These are phyloP conservation scores for Colletotrichum gigasporum DNA, from an alignment of 2,329 filamentous ascomycete genomes.

Conservation along the genomic window DNA sequence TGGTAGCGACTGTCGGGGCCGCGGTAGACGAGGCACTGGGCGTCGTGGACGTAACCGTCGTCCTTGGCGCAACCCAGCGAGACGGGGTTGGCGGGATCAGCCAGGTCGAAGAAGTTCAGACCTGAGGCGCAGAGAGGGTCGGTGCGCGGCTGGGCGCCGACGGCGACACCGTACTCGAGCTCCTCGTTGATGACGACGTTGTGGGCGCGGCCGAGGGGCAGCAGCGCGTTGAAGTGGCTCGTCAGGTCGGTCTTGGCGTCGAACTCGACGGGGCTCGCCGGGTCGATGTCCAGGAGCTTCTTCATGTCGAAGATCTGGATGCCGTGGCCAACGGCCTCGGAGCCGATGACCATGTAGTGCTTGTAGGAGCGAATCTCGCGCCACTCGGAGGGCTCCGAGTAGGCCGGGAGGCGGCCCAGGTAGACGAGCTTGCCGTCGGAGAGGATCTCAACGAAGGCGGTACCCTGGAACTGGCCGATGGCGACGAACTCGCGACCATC, in stretches of 20 bases:
- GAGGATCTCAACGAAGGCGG: constrained; percentile 55
- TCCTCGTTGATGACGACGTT: constrained; percentile 62
- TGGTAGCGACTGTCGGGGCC: constrained; percentile 59
- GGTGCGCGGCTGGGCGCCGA: constrained; percentile 49
- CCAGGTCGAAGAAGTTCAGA: constrained; percentile 67
- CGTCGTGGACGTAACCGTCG: constrained; percentile 70
- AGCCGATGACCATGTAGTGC: constrained; percentile 49
- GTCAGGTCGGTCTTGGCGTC: constrained; percentile 41
- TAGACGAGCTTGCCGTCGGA: constrained; percentile 52
- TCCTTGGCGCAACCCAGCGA: constrained; percentile 61
- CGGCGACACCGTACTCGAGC: constrained; percentile 55
- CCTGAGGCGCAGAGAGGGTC: constrained; percentile 55
- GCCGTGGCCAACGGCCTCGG: constrained; percentile 57
- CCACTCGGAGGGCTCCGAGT: constrained; percentile 38
- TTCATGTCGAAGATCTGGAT: constrained; percentile 71
- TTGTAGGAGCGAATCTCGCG: constrained; percentile 46
- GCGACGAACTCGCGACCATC: constrained; percentile 56
- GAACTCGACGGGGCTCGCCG: constrained; percentile 45
- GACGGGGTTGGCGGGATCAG: constrained; percentile 61
- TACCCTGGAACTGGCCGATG: constrained; percentile 54
- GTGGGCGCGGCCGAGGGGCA: constrained; percentile 44
- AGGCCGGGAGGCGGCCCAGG: constrained; percentile 48
- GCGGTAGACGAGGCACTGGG: constrained; percentile 65
- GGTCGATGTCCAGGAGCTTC: constrained; percentile 57
- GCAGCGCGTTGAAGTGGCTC: constrained; percentile 43